Base-by-base conservation (phyloP, 2,329 filamentous ascomycete species). In the Allantophomopsis lycopodina region DNA sequence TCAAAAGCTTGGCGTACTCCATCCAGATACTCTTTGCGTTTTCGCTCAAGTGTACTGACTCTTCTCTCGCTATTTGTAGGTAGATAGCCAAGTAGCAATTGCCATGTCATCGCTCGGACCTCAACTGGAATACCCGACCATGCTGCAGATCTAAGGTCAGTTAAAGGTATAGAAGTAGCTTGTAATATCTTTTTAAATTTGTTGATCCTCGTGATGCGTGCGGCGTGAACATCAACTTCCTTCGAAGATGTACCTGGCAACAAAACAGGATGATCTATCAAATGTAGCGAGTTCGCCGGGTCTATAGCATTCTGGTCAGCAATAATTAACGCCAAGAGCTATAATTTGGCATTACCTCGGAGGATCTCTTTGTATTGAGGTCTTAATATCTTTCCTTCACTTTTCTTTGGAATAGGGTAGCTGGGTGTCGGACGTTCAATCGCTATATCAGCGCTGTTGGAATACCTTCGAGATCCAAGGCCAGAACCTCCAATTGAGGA, bases 41-140 rank as follows among this genome's bases (percentile, higher is more conserved):
- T 98, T 43, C 91, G 72, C 57, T 98, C 91, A 8, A 98, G 68
- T 0, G 88, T 91, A 1, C 84, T 75, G 7, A 96, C 84, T 39
- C 93, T 76, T 46, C 91, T 73, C 57, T 98, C 93, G 51, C 87
- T 94, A 55, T 87, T 95, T n/a, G 89, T 93, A 1, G 93, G 91
- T 4, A 98, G 72, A 58, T 98, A 98, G 42, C 89, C 91, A 17
- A 98, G 74, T 15, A 98, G 69, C 17, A 98, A 69, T 60, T 96
- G 88, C 91, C 91, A 98, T n/a, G 89, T 91, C 82, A 98, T 95
- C 38, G 91, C 86, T 41, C 93, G 84, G 14, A 98, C 87, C 63
- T 98, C 93, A 51, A 86, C 81, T 0, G 91, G 93, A 30, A 96
- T 74, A 11, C 91, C 91, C 39, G 88, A 91, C 91, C 93, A 98